Conservation (phyloP, 2,329 filamentous ascomycete genomes). For the Calonectria ilicicola region DNA sequence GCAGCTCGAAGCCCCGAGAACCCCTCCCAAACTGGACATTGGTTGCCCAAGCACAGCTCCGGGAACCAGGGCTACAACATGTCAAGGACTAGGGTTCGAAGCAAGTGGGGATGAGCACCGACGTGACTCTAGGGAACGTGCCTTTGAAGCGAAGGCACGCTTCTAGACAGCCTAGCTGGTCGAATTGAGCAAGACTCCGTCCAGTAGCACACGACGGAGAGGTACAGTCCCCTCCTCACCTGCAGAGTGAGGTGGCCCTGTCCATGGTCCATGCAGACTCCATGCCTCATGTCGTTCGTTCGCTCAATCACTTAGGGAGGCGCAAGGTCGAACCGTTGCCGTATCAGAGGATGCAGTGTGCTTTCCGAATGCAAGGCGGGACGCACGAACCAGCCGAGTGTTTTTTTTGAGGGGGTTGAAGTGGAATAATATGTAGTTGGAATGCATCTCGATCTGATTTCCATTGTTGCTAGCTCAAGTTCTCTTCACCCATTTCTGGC, state of each 20-base stretch:
- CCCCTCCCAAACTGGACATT: conserved; percentile 3
- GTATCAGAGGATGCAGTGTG: conserved; percentile 9
- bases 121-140: conserved; percentile 39
- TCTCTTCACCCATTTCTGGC: background rate
- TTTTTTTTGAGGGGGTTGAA: conserved; percentile 5
- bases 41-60: background rate
- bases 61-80: conserved; percentile 5
- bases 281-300: conserved; percentile 25
- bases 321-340: conserved; percentile 9
- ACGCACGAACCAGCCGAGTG: conserved; percentile 22
- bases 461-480: background rate
- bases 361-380: conserved; percentile 17
- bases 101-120: conserved; percentile 33
- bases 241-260: conserved; percentile 24
- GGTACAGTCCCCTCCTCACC: background rate
- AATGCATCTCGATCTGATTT: conserved; percentile 3
- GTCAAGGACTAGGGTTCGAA: conserved; percentile 38
- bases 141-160: conserved; percentile 18
- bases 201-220: conserved; percentile 9
- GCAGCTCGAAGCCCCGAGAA: conserved; percentile 5
- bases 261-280: conserved; percentile 17
- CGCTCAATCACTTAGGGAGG: background rate
- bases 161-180: conserved; percentile 21
- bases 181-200: conserved; percentile 20
- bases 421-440: conserved; percentile 17